phyloP scores from a whole-genome alignment of 805 yeast species.

The Yarrowia yakushimensis region DNA sequence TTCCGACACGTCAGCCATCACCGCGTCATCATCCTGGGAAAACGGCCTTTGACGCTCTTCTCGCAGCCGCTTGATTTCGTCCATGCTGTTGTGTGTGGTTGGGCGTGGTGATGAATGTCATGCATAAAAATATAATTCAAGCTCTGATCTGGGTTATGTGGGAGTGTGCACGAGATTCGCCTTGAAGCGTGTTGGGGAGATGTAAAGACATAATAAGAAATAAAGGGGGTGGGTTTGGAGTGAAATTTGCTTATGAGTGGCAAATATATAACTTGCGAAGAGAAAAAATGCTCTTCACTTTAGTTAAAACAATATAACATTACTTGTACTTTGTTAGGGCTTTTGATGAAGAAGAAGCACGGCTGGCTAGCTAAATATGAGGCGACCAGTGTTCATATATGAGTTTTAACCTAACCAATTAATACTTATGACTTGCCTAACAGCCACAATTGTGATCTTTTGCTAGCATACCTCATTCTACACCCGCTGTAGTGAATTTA shows the following conservation, averaged over 20 bases:
- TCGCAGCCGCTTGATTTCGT: conserved; percentile 16
- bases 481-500: too few relatives aligned
- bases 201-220: background rate
- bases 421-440: too few relatives aligned
- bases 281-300: background rate
- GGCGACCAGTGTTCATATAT: too few relatives aligned
- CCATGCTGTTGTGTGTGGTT: conserved; percentile 1
- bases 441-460: too few relatives aligned
- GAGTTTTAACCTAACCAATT: too few relatives aligned
- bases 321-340: background rate
- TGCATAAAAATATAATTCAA: background rate
- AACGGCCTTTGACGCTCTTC: conserved; percentile 7
- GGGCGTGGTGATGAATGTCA: background rate
- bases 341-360: background rate
- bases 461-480: too few relatives aligned
- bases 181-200: background rate
- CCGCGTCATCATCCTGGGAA: conserved; percentile 12
- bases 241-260: too few relatives aligned
- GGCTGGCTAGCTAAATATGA: too few relatives aligned
- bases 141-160: background rate
- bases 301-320: background rate
- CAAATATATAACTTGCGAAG: too few relatives aligned
- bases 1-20: conserved; percentile 5
- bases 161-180: background rate
- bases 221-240: too few relatives aligned